Evolutionary conservation across 495 filamentous ascomycete genomes (phyloP).

Genomic region (Immersiella caudata): DNA sequence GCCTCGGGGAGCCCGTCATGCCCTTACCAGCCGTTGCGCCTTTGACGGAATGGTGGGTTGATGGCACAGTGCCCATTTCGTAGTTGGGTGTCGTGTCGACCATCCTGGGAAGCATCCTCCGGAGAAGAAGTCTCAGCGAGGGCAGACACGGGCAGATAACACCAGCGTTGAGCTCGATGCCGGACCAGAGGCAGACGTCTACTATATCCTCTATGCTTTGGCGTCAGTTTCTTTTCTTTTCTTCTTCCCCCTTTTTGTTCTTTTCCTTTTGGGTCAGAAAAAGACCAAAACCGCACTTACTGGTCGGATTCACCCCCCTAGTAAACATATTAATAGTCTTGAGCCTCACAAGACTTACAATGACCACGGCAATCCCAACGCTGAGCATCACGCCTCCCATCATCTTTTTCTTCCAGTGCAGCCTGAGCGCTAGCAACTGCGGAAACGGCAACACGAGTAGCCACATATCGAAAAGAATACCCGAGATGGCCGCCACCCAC

Average conservation of each 20-base stretch:
- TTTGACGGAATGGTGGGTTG: background rate
- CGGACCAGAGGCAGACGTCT: slow-evolving; percentile 33
- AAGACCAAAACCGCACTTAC: too few relatives aligned
- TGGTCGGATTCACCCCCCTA: too few relatives aligned
- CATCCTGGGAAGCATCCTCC: background rate
- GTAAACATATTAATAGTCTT: too few relatives aligned
- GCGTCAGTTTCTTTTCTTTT: too few relatives aligned
- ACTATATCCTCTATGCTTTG: slow-evolving; percentile 39
- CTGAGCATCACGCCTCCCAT: slow-evolving; percentile 42
- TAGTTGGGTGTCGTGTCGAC: slow-evolving; percentile 7
- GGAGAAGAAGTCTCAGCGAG: slow-evolving; percentile 8
- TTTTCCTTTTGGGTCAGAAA: too few relatives aligned
- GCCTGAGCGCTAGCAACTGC: slow-evolving; percentile 36
- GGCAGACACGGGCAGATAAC: slow-evolving; percentile 19
- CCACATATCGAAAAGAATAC: slow-evolving; percentile 43
- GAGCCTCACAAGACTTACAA: too few relatives aligned
- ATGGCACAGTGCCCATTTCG: background rate
- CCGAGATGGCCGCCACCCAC: slow-evolving; percentile 36
- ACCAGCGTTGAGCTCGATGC: slow-evolving; percentile 13
- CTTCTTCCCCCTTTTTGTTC: too few relatives aligned
- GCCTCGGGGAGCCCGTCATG: background rate
- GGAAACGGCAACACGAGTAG: slow-evolving; percentile 43
- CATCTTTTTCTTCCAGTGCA: slow-evolving; percentile 43
- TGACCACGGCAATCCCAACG: too few relatives aligned
- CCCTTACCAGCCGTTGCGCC: background rate